These are phyloP conservation scores for Colletotrichum incanum DNA, from an alignment of 2,329 filamentous ascomycete species.

Conservation along the genomic window DNA sequence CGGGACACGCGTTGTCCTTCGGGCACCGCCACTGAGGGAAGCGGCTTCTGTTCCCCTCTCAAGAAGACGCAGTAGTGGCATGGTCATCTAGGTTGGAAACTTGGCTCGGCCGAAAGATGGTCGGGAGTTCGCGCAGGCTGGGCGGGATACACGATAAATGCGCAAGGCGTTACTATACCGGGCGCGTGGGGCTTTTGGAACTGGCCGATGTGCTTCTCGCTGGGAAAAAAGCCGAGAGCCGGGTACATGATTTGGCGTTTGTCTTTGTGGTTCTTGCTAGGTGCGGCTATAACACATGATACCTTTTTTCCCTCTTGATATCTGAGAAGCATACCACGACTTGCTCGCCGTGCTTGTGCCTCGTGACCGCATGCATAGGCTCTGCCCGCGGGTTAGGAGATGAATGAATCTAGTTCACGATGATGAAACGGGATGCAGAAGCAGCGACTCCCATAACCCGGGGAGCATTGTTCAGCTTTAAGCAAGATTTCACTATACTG, in stretches of 20 bases:
- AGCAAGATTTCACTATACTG: no score
- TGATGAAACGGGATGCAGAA: neutral
- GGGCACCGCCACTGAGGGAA: no score
- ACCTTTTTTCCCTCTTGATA: neutral
- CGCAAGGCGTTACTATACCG: slow-evolving; percentile 13
- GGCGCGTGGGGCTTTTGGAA: neutral
- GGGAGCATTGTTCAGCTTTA: neutral
- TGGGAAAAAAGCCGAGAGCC: slow-evolving; percentile 14
- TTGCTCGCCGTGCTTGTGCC: neutral
- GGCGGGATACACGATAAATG: slow-evolving; percentile 17
- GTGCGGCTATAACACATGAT: neutral
- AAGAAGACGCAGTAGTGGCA: neutral
- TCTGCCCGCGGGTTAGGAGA: neutral
- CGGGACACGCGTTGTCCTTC: neutral
- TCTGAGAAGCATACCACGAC: neutral
- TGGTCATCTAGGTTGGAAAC: neutral
- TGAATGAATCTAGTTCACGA: neutral
- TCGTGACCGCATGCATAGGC: neutral
- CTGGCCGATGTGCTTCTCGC: neutral
- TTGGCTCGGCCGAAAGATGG: neutral
- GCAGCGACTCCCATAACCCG: neutral
- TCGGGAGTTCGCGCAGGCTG: neutral
- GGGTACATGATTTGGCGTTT: slow-evolving; percentile 9
- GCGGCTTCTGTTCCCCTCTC: neutral
- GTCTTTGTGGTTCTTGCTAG: neutral